Base-by-base conservation (phyloP, 2,329 filamentous ascomycete species). In the Apiospora hydei region DNA sequence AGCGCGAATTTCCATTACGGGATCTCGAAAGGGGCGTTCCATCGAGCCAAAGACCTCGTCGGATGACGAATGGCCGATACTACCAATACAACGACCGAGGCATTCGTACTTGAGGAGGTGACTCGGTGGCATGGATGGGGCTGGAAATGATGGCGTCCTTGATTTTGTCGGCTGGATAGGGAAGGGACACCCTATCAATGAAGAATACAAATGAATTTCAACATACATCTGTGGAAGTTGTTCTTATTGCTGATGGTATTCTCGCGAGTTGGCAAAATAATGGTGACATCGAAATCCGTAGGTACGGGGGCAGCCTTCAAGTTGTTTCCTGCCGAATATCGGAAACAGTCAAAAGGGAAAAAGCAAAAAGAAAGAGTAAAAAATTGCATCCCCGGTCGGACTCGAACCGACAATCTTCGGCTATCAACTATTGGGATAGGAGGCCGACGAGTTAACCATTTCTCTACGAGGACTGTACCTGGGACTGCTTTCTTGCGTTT, bases 371-470 rank as follows among this genome's bases (percentile, higher is more conserved):
- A 34, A 49, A 68, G 38, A n/a, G 7, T 13, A 38, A 41, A 49
- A 69, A 69, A 41, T 5, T 16, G 10, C 68, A 69, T 49, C 68
- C 68, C 68, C 44, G 68, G 68, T 53, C 44, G 68, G 68, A 69
- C 68, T 69, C 68, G 68, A 69, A 49, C 47, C 68, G 44, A 51
- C 68, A 69, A 69, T 69, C 68, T 69, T 69, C 68, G 49, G 68
- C 46, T 69, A 13, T 69, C 46, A 64, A 64, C 57, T 51, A 49
- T 16, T 34, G 34, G 30, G 38, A 49, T 69, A 69, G 68, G 68
- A 69, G 68, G 46, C 68, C 49, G 68, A 69, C 47, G 68, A 69
- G 68, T 69, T 69, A 69, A 46, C 68, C 68, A 69, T 69, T 69
- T 69, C 68, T 69, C 68, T 69, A 69, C 68, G 44, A 69, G 68